These are phyloP conservation scores for Wolfiporia cocos DNA, from an alignment of 1,284 basidiomycete species.

Conservation along the genomic window DNA sequence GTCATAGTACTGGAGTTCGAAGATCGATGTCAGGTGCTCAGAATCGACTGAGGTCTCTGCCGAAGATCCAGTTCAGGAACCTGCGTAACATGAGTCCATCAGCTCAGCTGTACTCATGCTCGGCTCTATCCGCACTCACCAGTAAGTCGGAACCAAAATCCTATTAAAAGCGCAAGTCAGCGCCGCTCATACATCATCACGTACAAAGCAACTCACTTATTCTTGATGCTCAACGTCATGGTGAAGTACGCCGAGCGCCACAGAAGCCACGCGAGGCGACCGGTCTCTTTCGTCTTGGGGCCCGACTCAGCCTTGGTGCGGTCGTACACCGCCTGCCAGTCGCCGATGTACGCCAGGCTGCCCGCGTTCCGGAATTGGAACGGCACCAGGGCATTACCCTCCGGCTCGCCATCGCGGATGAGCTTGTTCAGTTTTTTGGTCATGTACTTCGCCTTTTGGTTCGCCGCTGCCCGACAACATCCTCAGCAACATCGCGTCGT, in stretches of 20 bases:
- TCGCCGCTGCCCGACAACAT: conserved; percentile 49
- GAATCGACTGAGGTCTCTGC: conserved; percentile 75
- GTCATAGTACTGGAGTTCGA: too few relatives aligned
- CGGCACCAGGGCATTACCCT: too few relatives aligned
- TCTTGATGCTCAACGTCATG: conserved; percentile 70
- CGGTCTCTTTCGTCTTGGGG: conserved; percentile 60
- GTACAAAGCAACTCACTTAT: conserved; percentile 37
- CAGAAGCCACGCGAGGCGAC: conserved; percentile 70
- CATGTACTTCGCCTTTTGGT: conserved; percentile 75
- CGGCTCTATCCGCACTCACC: conserved; percentile 34
- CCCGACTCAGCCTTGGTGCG: conserved; percentile 44
- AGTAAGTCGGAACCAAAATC: conserved; percentile 69
- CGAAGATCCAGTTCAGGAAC: conserved; percentile 73
- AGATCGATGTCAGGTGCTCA: too few relatives aligned
- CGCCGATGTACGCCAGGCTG: conserved; percentile 77
- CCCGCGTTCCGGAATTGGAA: conserved; percentile 74
- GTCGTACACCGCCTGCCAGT: conserved; percentile 78
- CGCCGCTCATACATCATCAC: not conserved
- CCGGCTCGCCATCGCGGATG: conserved; percentile 35
- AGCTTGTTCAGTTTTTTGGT: conserved; percentile 63
- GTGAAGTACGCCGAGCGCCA: conserved; percentile 82
- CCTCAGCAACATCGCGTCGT: not conserved
- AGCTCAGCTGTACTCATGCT: not conserved
- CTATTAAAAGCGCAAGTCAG: conserved; percentile 25
- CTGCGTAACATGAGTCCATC: conserved; percentile 16